These are phyloP conservation scores for Aureobasidium uvarum DNA, from an alignment of 2,329 filamentous ascomycete genomes.

Conservation along the genomic window DNA sequence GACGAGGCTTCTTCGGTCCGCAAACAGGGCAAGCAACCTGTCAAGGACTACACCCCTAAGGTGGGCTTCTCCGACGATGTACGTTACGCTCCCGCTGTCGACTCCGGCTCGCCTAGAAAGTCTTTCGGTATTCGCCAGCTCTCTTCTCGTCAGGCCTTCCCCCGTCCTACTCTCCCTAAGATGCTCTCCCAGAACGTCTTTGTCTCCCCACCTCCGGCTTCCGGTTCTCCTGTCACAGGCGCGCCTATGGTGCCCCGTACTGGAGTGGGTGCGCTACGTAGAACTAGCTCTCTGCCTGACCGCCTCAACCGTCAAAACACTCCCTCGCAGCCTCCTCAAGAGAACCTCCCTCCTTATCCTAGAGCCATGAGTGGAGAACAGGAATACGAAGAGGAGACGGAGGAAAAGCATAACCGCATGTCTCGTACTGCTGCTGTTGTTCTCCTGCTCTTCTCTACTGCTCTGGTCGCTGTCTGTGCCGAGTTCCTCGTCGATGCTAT, in stretches of 20 bases:
- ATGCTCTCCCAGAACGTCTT: slow-evolving; percentile 72
- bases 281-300: slow-evolving; percentile 72
- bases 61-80: slow-evolving; percentile 45
- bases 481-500: slow-evolving; percentile 77
- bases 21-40: slow-evolving; percentile 29
- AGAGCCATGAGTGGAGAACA: neutral
- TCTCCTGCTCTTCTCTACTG: slow-evolving; percentile 55
- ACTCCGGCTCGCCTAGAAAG: slow-evolving; percentile 25
- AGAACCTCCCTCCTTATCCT: slow-evolving; percentile 23
- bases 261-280: slow-evolving; percentile 56
- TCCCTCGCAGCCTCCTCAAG: slow-evolving; percentile 21
- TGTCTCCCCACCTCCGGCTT: slow-evolving; percentile 41
- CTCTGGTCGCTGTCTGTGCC: slow-evolving; percentile 59
- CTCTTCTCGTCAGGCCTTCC: slow-evolving; percentile 49
- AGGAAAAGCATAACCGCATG: slow-evolving; percentile 46
- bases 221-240: slow-evolving; percentile 34
- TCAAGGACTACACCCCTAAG: slow-evolving; percentile 31
- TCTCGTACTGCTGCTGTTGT: slow-evolving; percentile 58
- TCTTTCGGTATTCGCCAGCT: slow-evolving; percentile 56
- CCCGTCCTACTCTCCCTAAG: slow-evolving; percentile 59
- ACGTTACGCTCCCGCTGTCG: slow-evolving; percentile 31
- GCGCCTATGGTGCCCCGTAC: slow-evolving; percentile 25
- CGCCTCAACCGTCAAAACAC: slow-evolving; percentile 52
- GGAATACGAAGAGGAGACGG: slow-evolving; percentile 32
- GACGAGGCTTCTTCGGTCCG: slow-evolving; percentile 30